Percentiles rank a stretch among this genome's conserved stretches.
These are phyloP conservation scores for Hypomyces rosellus DNA, from an alignment of 2,329 filamentous ascomycete species.

Conservation along the genomic window DNA sequence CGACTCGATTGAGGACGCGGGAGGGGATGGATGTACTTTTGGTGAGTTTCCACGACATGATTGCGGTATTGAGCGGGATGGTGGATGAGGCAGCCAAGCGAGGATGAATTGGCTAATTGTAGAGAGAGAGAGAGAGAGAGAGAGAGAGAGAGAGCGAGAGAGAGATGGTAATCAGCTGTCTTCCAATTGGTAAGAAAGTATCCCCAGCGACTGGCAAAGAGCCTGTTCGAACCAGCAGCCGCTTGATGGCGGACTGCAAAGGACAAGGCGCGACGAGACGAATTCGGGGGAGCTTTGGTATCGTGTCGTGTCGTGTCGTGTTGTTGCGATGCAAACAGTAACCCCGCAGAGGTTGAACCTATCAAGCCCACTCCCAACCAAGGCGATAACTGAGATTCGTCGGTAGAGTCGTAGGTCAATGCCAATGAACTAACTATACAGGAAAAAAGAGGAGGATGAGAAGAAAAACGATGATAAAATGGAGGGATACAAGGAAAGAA, in stretches of 20 bases:
- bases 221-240: slow-evolving; percentile 2
- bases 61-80: slow-evolving; percentile 19
- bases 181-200: not conserved
- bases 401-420: not conserved
- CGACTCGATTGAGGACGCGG: not conserved
- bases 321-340: not conserved
- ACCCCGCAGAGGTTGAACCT: not conserved
- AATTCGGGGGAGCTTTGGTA: not conserved
- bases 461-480: slow-evolving; percentile 1
- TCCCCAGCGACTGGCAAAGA: no score
- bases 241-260: slow-evolving; percentile 5
- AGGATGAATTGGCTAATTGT: not conserved
- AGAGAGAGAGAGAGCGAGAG: slow-evolving; percentile 1
- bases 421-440: not conserved
- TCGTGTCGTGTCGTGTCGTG: not conserved
- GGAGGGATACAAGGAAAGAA: slow-evolving; percentile 4
- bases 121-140: not conserved
- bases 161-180: not conserved
- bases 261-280: slow-evolving; percentile 2
- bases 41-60: slow-evolving; percentile 54
- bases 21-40: slow-evolving; percentile 41
- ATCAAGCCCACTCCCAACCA: not conserved
- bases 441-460: not conserved
- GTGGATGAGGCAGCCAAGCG: slow-evolving; percentile 6
- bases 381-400: not conserved